These are phyloP conservation scores for Fraxinus sp. DNA, from an alignment of 305 asterid species.

Conservation along the genomic window DNA sequence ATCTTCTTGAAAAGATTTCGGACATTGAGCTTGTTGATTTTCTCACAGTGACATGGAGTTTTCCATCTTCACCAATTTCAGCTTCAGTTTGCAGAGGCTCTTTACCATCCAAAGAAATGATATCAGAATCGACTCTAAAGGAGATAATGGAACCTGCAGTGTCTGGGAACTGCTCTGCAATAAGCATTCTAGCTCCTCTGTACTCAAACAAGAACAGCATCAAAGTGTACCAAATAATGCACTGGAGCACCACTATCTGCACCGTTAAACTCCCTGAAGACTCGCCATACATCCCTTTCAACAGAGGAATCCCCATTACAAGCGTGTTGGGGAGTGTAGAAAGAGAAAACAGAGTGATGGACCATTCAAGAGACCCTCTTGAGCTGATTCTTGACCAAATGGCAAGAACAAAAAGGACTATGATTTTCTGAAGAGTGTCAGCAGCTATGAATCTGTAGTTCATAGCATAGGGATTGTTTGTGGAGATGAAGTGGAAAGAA, in stretches of 20 bases:
- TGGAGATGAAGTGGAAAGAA: constrained; percentile 66
- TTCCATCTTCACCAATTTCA: constrained; percentile 66
- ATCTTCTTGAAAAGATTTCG: constrained; percentile 53
- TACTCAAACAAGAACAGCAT: constrained; percentile 67
- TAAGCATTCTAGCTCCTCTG: constrained; percentile 61
- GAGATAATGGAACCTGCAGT: constrained; percentile 58
- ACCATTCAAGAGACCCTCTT: constrained; percentile 62
- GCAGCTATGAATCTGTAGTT: constrained; percentile 69
- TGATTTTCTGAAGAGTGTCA: constrained; percentile 59
- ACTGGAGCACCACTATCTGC: constrained; percentile 66
- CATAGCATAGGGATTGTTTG: constrained; percentile 74
- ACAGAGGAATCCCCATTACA: constrained; percentile 65
- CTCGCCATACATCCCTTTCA: constrained; percentile 64
- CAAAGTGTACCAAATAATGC: constrained; percentile 70
- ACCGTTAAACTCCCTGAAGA: constrained; percentile 59
- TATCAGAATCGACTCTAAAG: constrained; percentile 61
- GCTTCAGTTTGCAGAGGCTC: constrained; percentile 66
- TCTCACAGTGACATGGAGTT: constrained; percentile 60
- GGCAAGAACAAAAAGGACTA: constrained; percentile 43
- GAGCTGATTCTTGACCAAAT: constrained; percentile 51
- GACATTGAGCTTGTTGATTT: constrained; percentile 63
- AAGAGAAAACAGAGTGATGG: constrained; percentile 61
- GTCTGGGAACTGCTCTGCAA: constrained; percentile 74
- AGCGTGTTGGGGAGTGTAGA: constrained; percentile 67
- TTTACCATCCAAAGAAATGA: constrained; percentile 57